Evolutionary conservation across 2,329 filamentous ascomycete species (phyloP).

Genomic region (Penicillium corylophilum): DNA sequence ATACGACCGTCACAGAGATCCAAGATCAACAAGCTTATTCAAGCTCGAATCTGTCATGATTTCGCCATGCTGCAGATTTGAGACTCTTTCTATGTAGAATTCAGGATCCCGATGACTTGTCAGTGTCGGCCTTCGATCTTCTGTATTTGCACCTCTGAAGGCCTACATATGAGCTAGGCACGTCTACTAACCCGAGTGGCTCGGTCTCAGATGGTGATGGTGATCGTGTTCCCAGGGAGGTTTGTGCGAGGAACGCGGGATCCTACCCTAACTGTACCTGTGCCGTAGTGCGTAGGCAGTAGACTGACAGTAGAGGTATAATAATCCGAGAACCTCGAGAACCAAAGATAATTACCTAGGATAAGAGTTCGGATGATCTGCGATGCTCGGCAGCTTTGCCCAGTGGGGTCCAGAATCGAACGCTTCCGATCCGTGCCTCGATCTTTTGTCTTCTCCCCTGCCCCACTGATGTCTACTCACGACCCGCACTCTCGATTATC

Average conservation of each 20-base stretch:
- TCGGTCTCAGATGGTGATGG: neutral
- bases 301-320: neutral
- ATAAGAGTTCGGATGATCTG: conserved; percentile 13
- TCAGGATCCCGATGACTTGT: neutral
- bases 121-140: neutral
- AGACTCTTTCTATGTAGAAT: neutral
- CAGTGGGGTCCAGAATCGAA: conserved; percentile 4
- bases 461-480: conserved; percentile 12
- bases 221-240: neutral
- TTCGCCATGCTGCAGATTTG: neutral
- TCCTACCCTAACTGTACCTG: neutral
- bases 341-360: neutral
- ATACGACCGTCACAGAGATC: neutral
- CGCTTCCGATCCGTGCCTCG: neutral
- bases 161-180: neutral
- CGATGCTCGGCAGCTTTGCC: conserved; percentile 13
- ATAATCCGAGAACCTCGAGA: neutral
- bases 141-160: neutral
- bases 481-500: neutral
- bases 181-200: neutral
- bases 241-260: neutral
- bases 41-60: neutral
- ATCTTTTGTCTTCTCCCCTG: neutral
- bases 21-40: too few relatives aligned
- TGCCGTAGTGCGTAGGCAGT: neutral